phyloP scores from a whole-genome alignment of 306 rosid genomes.

The Senna siamea region DNA sequence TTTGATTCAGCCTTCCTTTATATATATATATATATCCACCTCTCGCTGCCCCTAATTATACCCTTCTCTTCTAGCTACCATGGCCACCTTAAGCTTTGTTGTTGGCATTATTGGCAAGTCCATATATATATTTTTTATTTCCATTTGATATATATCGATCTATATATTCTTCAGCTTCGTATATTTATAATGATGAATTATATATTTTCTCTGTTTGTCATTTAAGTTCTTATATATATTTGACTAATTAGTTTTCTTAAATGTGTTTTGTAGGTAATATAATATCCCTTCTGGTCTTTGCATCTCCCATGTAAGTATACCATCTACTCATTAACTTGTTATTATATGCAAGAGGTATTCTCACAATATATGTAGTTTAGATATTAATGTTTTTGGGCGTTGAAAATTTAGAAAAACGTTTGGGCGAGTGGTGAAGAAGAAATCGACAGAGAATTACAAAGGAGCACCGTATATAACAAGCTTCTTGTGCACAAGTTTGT shows the following conservation, averaged over 20 bases:
- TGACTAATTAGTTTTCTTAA: too few relatives aligned
- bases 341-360: too few relatives aligned
- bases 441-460: slow-evolving; percentile 54
- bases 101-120: slow-evolving; percentile 34
- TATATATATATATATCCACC: not conserved
- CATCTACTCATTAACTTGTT: too few relatives aligned
- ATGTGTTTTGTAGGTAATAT: slow-evolving; percentile 50
- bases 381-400: not conserved
- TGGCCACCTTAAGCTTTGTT: slow-evolving; percentile 28
- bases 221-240: not conserved
- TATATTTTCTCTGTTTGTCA: not conserved
- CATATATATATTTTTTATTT: not conserved
- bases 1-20: not conserved
- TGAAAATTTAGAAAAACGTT: slow-evolving; percentile 49
- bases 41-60: not conserved
- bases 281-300: slow-evolving; percentile 54
- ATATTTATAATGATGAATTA: too few relatives aligned
- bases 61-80: not conserved
- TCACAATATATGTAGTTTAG: too few relatives aligned
- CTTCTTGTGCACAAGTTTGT: slow-evolving; percentile 53
- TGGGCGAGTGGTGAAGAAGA: slow-evolving; percentile 54
- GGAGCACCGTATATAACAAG: slow-evolving; percentile 56
- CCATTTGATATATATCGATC: too few relatives aligned
- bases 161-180: too few relatives aligned
- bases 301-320: slow-evolving; percentile 58